Evolutionary conservation across 1,284 basidiomycete genomes (phyloP).

Genomic region (Chondrostereum purpureum): DNA sequence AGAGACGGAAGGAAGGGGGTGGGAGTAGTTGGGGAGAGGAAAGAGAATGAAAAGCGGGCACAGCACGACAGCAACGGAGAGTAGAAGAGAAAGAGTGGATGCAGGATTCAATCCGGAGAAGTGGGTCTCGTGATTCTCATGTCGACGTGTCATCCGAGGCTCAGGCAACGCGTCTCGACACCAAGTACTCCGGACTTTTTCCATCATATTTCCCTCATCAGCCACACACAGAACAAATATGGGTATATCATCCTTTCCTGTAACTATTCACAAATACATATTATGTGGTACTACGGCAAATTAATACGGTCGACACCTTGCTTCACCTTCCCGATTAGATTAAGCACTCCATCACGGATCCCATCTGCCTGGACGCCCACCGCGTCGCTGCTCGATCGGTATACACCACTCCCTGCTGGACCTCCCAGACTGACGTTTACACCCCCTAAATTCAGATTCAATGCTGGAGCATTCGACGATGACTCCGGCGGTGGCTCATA

Average conservation of each 20-base stretch:
- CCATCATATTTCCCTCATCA: slow-evolving; percentile 2
- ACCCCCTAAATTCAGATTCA: slow-evolving; percentile 86
- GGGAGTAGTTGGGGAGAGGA: slow-evolving; percentile 23
- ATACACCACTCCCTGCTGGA: slow-evolving; percentile 72
- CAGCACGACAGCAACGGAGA: slow-evolving; percentile 9
- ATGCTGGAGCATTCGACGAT: slow-evolving; percentile 57
- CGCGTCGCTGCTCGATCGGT: slow-evolving; percentile 67
- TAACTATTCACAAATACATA: slow-evolving; percentile 2
- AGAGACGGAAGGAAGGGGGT: slow-evolving; percentile 5
- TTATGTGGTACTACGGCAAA: slow-evolving; percentile 38
- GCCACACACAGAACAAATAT: background rate
- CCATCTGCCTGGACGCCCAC: slow-evolving; percentile 76
- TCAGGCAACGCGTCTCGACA: slow-evolving; percentile 1
- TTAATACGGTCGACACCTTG: slow-evolving; percentile 80
- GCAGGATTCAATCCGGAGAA: background rate
- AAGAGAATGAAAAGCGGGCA: slow-evolving; percentile 24
- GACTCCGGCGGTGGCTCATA: slow-evolving; percentile 68
- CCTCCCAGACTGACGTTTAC: slow-evolving; percentile 91
- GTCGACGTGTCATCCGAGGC: slow-evolving; percentile 19
- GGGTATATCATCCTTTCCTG: background rate
- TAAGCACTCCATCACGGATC: slow-evolving; percentile 80
- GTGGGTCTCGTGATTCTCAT: slow-evolving; percentile 1
- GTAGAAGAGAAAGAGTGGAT: slow-evolving; percentile 1
- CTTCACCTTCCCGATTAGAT: slow-evolving; percentile 81
- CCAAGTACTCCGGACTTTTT: slow-evolving; percentile 14